Base-by-base conservation (phyloP, 495 filamentous ascomycete species). In the Lasiosphaeriaceae sp. region DNA sequence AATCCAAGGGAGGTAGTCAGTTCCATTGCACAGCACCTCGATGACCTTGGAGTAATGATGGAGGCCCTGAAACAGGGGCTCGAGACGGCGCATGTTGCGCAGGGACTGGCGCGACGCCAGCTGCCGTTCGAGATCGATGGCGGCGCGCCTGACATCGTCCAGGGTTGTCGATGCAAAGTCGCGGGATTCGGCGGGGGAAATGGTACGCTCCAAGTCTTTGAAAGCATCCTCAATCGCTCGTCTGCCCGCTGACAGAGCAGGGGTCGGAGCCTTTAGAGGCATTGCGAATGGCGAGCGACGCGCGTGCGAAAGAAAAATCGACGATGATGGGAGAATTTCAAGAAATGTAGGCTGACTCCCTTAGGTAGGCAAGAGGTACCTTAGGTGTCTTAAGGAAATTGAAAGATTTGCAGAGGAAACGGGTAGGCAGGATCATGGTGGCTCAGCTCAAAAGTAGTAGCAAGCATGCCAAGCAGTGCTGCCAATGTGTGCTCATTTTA, bases 21-120 rank as follows among this genome's bases (percentile, higher is more conserved):
- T 79, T 23, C 74, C 74, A 39, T 77, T 73, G 60, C 76, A 78
- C 9, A 78, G 55, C 8, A 72, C 56, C 17, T 78, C 76, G 17
- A 78, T 65, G 1, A 53, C 22, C 39, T 71, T 73, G 6, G 73
- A 64, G 48, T 77, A 79, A 24, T 73, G 56, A 29, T 72, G 61
- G 11, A 79, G 47, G 2, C 68, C 75, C 1, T 26, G 43, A 39
- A 79, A 67, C 4, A 77, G 63, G 9, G 74, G 74, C 31, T 56
- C 48, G 3, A 79, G 66, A 14, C 74, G 71, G 9, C 63, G 61
- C 63, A 79, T 71, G 43, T 74, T 74, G 12, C 74, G 63, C 12
- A 77, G 68, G 1, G 52, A 65, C 47, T 64, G 63, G 20, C 72
- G 55, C 1, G 65, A 64, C 5, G 66, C 71, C 11, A 75, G 66